Conservation (phyloP, 345 rosid species). For the Moricandia arvensis region DNA sequence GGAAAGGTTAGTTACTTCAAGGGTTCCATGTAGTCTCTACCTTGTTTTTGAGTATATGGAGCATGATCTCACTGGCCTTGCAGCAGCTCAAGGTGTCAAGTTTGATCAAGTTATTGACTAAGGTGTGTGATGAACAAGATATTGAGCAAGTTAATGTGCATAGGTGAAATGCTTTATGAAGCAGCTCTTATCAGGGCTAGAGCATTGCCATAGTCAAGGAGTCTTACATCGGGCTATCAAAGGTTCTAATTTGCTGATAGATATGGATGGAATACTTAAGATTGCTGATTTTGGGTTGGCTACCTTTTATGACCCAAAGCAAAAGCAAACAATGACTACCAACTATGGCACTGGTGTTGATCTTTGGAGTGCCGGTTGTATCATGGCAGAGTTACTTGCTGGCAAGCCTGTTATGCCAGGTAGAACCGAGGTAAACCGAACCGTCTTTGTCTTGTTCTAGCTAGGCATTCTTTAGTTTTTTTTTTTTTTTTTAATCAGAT, state of each 20-base stretch:
- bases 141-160: no score
- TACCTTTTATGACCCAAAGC: conserved; percentile 58
- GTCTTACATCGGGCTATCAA: conserved; percentile 87
- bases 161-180: conserved; percentile 85
- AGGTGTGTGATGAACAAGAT: no score
- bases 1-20: conserved; percentile 81
- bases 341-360: conserved; percentile 71
- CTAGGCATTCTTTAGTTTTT: neutral
- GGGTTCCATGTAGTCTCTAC: conserved; percentile 84
- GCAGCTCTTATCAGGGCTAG: conserved; percentile 80
- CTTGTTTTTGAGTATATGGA: conserved; percentile 92
- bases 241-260: conserved; percentile 80
- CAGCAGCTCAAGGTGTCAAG: conserved; percentile 63
- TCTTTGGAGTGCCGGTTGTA: conserved; percentile 94
- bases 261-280: conserved; percentile 71
- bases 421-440: conserved; percentile 67
- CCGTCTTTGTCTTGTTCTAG: no score
- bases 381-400: conserved; percentile 80
- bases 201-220: conserved; percentile 79
- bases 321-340: conserved; percentile 70
- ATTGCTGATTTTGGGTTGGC: conserved; percentile 94
- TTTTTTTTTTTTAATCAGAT: no score
- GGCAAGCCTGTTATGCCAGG: conserved; percentile 92
- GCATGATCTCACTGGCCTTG: conserved; percentile 88
- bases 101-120: no score